These are phyloP conservation scores for Trichophyton simii DNA, from an alignment of 2,329 filamentous ascomycete species.

Conservation along the genomic window DNA sequence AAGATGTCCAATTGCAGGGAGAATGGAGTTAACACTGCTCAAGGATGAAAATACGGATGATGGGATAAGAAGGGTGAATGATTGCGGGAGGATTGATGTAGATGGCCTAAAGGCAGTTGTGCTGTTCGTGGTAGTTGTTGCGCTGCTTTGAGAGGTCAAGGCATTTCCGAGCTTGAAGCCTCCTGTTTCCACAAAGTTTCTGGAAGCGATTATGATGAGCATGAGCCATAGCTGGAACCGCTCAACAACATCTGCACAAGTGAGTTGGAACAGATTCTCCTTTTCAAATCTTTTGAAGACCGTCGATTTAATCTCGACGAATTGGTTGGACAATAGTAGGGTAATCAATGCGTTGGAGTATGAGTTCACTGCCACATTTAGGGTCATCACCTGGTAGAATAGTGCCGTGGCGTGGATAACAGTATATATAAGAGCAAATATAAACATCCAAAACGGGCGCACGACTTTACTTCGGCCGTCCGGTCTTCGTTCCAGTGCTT, in stretches of 20 bases:
- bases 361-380: slow-evolving; percentile 96
- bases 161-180: slow-evolving; percentile 50
- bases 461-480: slow-evolving; percentile 85
- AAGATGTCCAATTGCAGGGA: slow-evolving; percentile 55
- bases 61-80: slow-evolving; percentile 64
- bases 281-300: slow-evolving; percentile 99
- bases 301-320: slow-evolving; percentile 95
- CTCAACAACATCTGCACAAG: slow-evolving; percentile 92
- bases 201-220: slow-evolving; percentile 87
- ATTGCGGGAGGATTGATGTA: slow-evolving; percentile 70
- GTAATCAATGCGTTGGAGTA: slow-evolving; percentile 94
- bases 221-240: slow-evolving; percentile 97
- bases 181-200: slow-evolving; percentile 92
- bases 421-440: slow-evolving; percentile 76
- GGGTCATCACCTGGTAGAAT: slow-evolving; percentile 94
- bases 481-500: slow-evolving; percentile 76
- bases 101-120: slow-evolving; percentile 39
- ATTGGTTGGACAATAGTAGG: slow-evolving; percentile 88
- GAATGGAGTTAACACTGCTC: slow-evolving; percentile 31
- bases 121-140: slow-evolving; percentile 29
- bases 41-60: slow-evolving; percentile 44
- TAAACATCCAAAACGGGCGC: slow-evolving; percentile 79
- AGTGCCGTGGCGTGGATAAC: slow-evolving; percentile 74
- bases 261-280: slow-evolving; percentile 91
- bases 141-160: slow-evolving; percentile 19